Percentiles rank a stretch among this genome's conserved stretches.
Evolutionary conservation across 139 green algal genomes (phyloP).

Genomic region (Edaphochlamys debaryana): DNA sequence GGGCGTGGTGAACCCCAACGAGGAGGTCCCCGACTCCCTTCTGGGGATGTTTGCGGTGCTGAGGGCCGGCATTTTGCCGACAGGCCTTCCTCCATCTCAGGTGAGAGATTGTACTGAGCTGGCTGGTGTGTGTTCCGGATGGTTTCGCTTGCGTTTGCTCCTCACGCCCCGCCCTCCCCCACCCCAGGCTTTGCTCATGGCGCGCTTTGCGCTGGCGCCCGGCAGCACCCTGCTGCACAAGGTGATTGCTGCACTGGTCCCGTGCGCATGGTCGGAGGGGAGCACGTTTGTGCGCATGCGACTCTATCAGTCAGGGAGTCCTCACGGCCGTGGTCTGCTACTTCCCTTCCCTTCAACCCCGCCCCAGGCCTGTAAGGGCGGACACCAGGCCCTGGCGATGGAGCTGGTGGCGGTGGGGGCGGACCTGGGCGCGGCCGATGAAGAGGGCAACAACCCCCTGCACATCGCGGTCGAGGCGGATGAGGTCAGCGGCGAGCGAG

Average conservation of each 20-base stretch:
- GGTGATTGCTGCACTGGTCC: too few relatives aligned
- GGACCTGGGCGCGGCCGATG: neutral
- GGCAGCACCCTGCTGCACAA: conserved; percentile 30
- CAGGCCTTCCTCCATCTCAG: neutral
- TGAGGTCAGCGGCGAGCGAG: too few relatives aligned
- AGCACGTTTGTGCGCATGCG: neutral
- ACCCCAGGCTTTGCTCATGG: neutral
- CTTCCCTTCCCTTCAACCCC: neutral
- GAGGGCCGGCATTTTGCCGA: neutral
- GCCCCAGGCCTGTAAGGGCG: neutral
- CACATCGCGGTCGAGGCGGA: too few relatives aligned
- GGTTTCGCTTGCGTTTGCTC: too few relatives aligned
- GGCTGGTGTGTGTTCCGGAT: too few relatives aligned
- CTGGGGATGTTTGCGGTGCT: neutral
- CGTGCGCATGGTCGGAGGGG: neutral
- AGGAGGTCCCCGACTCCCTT: neutral
- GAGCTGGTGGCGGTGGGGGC: conserved; percentile 15
- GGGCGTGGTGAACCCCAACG: neutral
- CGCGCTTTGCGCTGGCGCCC: neutral
- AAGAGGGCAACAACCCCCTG: too few relatives aligned
- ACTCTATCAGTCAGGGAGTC: neutral
- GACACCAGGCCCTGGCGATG: neutral
- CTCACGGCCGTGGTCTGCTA: neutral
- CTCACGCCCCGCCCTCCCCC: too few relatives aligned
- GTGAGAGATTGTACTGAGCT: conserved; percentile 5